Conservation (phyloP, 2,329 filamentous ascomycete genomes). For the Sporothrix inflata region DNA sequence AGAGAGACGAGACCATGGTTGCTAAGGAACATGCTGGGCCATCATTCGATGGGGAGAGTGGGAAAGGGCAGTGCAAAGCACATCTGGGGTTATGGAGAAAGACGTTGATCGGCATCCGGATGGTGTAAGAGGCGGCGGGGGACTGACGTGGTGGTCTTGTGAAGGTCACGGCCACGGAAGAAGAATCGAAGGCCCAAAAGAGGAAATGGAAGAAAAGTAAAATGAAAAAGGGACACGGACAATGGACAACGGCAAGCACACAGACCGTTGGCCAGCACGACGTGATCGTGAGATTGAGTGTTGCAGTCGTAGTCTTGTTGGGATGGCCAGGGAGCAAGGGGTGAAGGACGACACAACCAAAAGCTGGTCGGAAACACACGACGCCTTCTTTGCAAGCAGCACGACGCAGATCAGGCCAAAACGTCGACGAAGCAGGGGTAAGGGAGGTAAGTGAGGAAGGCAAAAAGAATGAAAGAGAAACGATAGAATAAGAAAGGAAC, state of each 20-base stretch:
- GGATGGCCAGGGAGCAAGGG: conserved; percentile 9
- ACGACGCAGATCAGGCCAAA: background rate
- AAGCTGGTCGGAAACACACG: conserved; percentile 7
- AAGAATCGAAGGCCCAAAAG: background rate
- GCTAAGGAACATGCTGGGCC: background rate
- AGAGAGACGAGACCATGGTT: background rate
- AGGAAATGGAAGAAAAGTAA: background rate
- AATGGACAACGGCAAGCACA: background rate
- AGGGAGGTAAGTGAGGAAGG: background rate
- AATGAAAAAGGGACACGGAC: background rate
- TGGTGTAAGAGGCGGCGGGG: background rate
- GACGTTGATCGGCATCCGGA: background rate
- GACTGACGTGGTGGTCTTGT: too few relatives aligned
- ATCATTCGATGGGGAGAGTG: background rate
- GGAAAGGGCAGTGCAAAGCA: background rate
- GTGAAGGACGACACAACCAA: background rate
- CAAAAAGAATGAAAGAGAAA: background rate
- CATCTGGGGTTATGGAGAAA: background rate
- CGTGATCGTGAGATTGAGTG: conserved; percentile 10
- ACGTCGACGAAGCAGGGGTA: background rate
- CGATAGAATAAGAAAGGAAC: background rate
- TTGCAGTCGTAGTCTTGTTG: background rate
- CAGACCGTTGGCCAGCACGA: background rate
- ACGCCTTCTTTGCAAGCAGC: background rate
- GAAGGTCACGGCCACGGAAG: background rate